phyloP scores from a whole-genome alignment of 192 early-diverging fungal genomes.

The Umbelopsis isabellina region DNA sequence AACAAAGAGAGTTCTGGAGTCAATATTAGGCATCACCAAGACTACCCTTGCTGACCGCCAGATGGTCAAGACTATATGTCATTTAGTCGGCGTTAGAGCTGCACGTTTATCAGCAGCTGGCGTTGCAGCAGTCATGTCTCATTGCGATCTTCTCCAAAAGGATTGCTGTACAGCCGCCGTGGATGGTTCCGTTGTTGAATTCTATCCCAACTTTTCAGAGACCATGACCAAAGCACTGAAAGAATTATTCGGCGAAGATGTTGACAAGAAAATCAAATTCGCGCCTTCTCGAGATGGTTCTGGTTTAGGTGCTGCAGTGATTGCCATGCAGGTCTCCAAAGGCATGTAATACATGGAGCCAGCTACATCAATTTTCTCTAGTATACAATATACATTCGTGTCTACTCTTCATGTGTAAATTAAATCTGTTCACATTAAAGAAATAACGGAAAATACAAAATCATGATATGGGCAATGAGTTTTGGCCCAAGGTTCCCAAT shows the following conservation, averaged over 20 bases:
- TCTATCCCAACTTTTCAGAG: conserved; percentile 76
- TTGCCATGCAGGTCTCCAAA: conserved; percentile 50
- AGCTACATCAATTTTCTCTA: too few relatives aligned
- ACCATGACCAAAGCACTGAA: conserved; percentile 76
- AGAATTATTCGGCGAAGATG: conserved; percentile 69
- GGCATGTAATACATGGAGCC: neutral
- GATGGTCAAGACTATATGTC: conserved; percentile 76
- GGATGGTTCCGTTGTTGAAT: conserved; percentile 78
- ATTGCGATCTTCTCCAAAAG: conserved; percentile 45
- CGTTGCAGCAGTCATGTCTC: conserved; percentile 68
- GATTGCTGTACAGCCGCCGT: conserved; percentile 42
- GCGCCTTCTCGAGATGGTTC: conserved; percentile 80
- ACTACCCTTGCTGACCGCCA: conserved; percentile 79
- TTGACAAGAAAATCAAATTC: conserved; percentile 69
- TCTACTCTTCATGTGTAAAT: neutral
- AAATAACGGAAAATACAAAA: too few relatives aligned
- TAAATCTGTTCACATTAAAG: neutral
- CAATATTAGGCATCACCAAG: conserved; percentile 61
- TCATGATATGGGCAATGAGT: too few relatives aligned
- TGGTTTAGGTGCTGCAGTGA: conserved; percentile 74
- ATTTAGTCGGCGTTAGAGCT: conserved; percentile 79
- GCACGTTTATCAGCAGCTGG: conserved; percentile 81
- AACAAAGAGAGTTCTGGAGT: conserved; percentile 71
- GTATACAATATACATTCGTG: too few relatives aligned
- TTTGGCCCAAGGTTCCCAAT: too few relatives aligned